Conservation (phyloP, 2,329 filamentous ascomycete species). For the Iodosphaeria phyllophila region DNA sequence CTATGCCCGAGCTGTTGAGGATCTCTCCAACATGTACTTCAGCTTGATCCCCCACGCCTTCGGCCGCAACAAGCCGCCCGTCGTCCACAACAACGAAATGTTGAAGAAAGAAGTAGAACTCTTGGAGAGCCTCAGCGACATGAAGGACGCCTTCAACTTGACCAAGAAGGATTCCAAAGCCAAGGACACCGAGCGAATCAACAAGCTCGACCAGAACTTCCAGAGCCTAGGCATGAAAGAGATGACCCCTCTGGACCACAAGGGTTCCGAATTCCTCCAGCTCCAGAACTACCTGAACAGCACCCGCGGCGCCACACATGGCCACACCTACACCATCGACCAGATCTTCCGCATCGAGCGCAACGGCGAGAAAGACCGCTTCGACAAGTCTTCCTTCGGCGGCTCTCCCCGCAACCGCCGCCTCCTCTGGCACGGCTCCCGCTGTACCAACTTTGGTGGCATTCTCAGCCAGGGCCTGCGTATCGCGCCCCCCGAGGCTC, state of each 20-base stretch:
- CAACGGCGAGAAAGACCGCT: slow-evolving; percentile 50
- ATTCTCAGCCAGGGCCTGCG: slow-evolving; percentile 75
- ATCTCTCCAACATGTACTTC: slow-evolving; percentile 63
- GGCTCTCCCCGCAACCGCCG: slow-evolving; percentile 41
- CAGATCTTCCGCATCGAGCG: slow-evolving; percentile 75
- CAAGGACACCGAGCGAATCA: slow-evolving; percentile 29
- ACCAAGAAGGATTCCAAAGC: slow-evolving; percentile 52
- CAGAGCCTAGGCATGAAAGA: slow-evolving; percentile 52
- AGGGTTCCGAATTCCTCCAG: slow-evolving; percentile 42
- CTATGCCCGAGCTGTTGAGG: slow-evolving; percentile 27
- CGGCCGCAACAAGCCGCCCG: slow-evolving; percentile 51
- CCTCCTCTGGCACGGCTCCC: slow-evolving; percentile 76
- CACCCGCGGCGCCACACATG: slow-evolving; percentile 50
- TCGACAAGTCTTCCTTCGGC: slow-evolving; percentile 35
- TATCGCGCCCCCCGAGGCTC: slow-evolving; percentile 76
- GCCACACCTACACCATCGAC: slow-evolving; percentile 37
- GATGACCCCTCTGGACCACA: slow-evolving; percentile 48
- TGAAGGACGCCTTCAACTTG: slow-evolving; percentile 65
- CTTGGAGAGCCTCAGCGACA: slow-evolving; percentile 64
- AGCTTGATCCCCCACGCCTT: slow-evolving; percentile 60
- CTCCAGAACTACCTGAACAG: slow-evolving; percentile 48
- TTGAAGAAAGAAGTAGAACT: slow-evolving; percentile 65
- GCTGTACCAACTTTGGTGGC: slow-evolving; percentile 68
- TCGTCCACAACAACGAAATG: slow-evolving; percentile 35
- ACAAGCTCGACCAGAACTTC: slow-evolving; percentile 57